Conservation (phyloP, 345 rosid species). For the Eucalyptus pumila region DNA sequence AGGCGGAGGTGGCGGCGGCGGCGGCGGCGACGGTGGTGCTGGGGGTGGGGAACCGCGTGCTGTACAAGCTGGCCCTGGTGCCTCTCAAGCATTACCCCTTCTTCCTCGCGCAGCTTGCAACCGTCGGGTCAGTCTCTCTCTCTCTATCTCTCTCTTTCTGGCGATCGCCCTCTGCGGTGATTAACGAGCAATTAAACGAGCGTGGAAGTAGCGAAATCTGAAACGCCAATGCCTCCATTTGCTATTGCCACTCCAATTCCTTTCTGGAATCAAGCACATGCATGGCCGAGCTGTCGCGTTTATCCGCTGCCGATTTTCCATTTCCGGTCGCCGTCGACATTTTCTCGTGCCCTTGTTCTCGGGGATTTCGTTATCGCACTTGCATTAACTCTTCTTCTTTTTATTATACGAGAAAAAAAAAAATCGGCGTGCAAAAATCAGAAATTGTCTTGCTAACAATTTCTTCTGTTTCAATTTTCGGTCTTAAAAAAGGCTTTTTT, state of each 20-base stretch:
- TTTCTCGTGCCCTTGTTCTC: background rate
- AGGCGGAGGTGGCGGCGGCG: constrained; percentile 51
- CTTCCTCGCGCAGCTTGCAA: constrained; percentile 95
- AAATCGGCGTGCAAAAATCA: background rate
- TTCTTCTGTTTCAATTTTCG: background rate
- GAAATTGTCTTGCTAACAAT: background rate
- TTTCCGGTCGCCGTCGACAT: background rate
- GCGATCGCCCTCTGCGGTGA: background rate
- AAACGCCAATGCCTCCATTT: background rate
- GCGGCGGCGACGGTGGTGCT: constrained; percentile 58
- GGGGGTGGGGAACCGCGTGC: constrained; percentile 85
- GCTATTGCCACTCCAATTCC: background rate
- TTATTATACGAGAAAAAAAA: background rate
- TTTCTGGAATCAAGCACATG: background rate
- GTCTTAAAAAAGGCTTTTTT: background rate
- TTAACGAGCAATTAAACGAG: background rate
- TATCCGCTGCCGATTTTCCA: background rate
- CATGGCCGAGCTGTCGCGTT: background rate
- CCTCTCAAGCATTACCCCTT: constrained; percentile 88
- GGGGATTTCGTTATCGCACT: background rate
- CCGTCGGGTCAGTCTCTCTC: constrained; percentile 52
- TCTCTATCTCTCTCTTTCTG: background rate
- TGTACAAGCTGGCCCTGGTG: constrained; percentile 75
- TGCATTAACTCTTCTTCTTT: background rate
- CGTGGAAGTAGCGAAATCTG: background rate